Evolutionary conservation across 495 filamentous ascomycete species (phyloP), one percentile per base, ranked within the genome.

Genomic region (Cercophora samala): DNA sequence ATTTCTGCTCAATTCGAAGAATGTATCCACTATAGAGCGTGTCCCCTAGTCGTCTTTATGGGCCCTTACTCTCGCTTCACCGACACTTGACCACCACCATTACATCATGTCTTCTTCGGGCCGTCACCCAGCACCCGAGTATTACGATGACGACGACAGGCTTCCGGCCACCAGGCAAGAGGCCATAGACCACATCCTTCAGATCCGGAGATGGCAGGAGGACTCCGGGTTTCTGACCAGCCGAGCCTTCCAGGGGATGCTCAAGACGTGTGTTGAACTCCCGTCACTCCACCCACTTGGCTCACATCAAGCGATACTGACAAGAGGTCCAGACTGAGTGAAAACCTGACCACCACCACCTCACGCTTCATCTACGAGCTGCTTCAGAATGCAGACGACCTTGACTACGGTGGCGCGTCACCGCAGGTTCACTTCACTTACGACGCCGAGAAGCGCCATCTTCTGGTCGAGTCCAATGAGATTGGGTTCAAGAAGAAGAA

Each of bases 321-420:
- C n/a, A 56, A 1, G n/a, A 19, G 22, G 4, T 23, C 22, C 53
- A 23, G 53, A 56, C 53, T 56, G 53, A 21, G 22, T 21, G n/a
- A 23, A 5, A 56, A 56, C 5, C n/a, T 23, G 53, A 56, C 53
- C 22, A 46, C 37, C 9, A 46, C 37, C 2, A 46, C 8, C 13
- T 46, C 37, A 2, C 53, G 22, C 17, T 60, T 60, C 23, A 21
- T 60, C 22, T 18, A 23, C 5, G 58, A 60, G 24, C 22, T 60
- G 22, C 21, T 60, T 4, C 58, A 60, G 17, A 60, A 60, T n/a
- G 58, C 58, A 21, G 58, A 60, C 23, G 58, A 60, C 24, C 17
- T 18, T 29, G 22, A 29, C 22, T 60, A 60, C 18, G 58, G 24
- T 5, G 58, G 24, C 58, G 22, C 11, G 8, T 8, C 24, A 6